Percentiles rank a stretch among this genome's conserved stretches.
phyloP scores from a whole-genome alignment of 805 yeast species.

The Lachancea sp. region DNA sequence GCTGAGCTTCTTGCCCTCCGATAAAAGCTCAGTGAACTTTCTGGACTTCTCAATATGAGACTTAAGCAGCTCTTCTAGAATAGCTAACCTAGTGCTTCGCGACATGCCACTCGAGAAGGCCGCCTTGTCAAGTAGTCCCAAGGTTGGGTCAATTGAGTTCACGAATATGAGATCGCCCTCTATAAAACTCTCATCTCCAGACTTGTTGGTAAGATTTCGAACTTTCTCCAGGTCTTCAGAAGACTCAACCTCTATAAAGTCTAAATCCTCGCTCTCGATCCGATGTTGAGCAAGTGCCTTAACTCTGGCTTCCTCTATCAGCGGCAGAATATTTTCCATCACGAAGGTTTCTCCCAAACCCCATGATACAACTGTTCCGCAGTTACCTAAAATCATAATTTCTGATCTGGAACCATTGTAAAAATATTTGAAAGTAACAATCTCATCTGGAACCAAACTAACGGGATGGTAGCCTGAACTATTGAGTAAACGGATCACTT shows the following conservation, averaged over 20 bases:
- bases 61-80: conserved; percentile 69
- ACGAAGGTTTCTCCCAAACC: conserved; percentile 56
- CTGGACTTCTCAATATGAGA: conserved; percentile 57
- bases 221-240: conserved; percentile 12
- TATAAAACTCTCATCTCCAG: conserved; percentile 38
- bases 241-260: conserved; percentile 47
- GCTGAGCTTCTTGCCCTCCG: conserved; percentile 51
- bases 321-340: conserved; percentile 43
- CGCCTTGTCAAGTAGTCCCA: conserved; percentile 63
- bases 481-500: conserved; percentile 32
- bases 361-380: conserved; percentile 84
- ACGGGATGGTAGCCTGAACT: conserved; percentile 32
- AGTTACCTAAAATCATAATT: conserved; percentile 54
- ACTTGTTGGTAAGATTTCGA: conserved; percentile 9
- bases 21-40: conserved; percentile 56
- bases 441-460: conserved; percentile 64
- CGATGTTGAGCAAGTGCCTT: conserved; percentile 36
- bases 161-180: conserved; percentile 67
- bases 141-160: conserved; percentile 42
- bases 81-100: conserved; percentile 77
- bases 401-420: conserved; percentile 40
- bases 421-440: conserved; percentile 46
- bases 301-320: conserved; percentile 44
- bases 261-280: conserved; percentile 82
- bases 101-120: conserved; percentile 88